Evolutionary conservation across 1,284 basidiomycete genomes (phyloP).

Genomic region (Gomphus bonarii): DNA sequence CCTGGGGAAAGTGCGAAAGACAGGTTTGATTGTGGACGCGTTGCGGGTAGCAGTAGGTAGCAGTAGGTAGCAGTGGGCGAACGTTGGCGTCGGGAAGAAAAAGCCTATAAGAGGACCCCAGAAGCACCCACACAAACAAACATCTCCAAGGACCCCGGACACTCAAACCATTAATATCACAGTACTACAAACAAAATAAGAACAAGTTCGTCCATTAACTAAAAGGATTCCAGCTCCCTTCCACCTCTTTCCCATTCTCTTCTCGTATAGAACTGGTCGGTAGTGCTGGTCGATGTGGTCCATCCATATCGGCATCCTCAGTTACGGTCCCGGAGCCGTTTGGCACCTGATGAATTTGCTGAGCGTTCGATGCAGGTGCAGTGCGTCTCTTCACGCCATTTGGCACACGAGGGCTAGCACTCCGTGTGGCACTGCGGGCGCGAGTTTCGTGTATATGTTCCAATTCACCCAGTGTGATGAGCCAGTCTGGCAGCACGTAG

Average conservation of each 20-base stretch:
- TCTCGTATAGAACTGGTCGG: neutral
- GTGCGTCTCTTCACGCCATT: neutral
- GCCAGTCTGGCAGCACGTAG: conserved; percentile 38
- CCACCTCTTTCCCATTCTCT: neutral
- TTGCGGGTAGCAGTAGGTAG: conserved; percentile 12
- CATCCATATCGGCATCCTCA: neutral
- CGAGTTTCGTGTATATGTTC: neutral
- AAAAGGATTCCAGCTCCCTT: neutral
- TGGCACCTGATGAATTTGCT: neutral
- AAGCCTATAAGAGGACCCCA: neutral
- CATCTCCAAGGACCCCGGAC: neutral
- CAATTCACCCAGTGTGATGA: conserved; percentile 15
- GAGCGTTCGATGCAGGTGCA: neutral
- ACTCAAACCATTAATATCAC: neutral
- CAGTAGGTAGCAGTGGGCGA: conserved; percentile 11
- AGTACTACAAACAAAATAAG: conserved; percentile 4
- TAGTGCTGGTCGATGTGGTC: neutral
- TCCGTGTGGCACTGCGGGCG: conserved; percentile 3
- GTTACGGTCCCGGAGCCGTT: neutral
- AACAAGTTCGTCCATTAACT: neutral
- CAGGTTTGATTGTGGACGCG: conserved; percentile 10
- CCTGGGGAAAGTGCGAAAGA: conserved; percentile 2
- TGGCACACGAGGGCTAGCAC: neutral
- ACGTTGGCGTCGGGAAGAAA: conserved; percentile 2
- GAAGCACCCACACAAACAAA: neutral